Evolutionary conservation across 805 yeast genomes (phyloP).

Genomic region (Suhomyces vadensis): DNA sequence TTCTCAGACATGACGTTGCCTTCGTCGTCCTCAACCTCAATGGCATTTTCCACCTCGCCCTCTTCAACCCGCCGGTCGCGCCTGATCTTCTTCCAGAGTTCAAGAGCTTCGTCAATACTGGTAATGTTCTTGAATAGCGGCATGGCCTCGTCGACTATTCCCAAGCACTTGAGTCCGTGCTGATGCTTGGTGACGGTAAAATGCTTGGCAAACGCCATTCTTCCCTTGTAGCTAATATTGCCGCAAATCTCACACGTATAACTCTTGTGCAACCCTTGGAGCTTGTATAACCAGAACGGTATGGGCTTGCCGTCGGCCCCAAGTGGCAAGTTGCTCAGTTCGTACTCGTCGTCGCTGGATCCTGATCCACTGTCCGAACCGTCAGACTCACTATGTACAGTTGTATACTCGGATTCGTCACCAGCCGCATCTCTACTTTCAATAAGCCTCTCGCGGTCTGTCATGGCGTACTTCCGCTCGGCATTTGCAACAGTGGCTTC

Average conservation of each 20-base stretch:
- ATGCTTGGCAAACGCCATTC: constrained; percentile 70
- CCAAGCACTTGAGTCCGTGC: constrained; percentile 73
- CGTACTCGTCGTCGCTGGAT: constrained; percentile 25
- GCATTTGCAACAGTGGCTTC: constrained; percentile 57
- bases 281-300: constrained; percentile 89
- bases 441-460: constrained; percentile 65
- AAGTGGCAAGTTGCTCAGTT: constrained; percentile 63
- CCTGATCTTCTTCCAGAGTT: constrained; percentile 52
- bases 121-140: constrained; percentile 62
- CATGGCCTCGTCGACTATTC: constrained; percentile 52
- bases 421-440: constrained; percentile 43
- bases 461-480: constrained; percentile 65
- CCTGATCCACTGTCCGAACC: constrained; percentile 33
- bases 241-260: constrained; percentile 89
- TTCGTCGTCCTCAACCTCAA: constrained; percentile 87
- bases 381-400: constrained; percentile 23
- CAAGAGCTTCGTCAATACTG: constrained; percentile 64
- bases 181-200: constrained; percentile 70
- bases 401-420: constrained; percentile 43
- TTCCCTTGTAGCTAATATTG: constrained; percentile 67
- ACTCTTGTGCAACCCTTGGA: constrained; percentile 77
- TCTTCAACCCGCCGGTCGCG: constrained; percentile 36
- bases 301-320: constrained; percentile 92
- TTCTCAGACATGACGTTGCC: constrained; percentile 89
- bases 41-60: constrained; percentile 50